Evolutionary conservation across 2,329 filamentous ascomycete species (phyloP).

Genomic region (Sporothrix phasma): DNA sequence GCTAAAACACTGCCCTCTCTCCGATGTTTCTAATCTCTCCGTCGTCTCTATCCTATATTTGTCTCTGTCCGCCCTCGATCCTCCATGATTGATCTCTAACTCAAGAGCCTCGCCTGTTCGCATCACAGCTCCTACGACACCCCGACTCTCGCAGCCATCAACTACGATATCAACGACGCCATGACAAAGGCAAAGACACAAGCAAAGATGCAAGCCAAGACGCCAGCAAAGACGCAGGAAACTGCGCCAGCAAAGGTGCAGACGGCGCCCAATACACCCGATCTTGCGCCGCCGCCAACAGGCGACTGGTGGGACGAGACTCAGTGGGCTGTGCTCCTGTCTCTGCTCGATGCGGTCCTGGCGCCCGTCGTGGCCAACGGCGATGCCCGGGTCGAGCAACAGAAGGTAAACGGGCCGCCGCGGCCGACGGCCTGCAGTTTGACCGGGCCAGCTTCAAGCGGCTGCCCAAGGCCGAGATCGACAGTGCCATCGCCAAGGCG

Average conservation of each 20-base stretch:
- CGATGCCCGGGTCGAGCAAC: background rate
- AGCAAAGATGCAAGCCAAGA: too few species aligned
- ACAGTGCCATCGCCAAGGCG: conserved; percentile 33
- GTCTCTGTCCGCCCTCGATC: background rate
- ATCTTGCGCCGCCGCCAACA: conserved; percentile 9
- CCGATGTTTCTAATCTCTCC: too few species aligned
- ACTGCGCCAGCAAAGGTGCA: background rate
- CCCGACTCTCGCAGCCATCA: background rate
- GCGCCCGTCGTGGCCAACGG: conserved; percentile 45
- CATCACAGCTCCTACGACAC: background rate
- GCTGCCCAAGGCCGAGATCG: conserved; percentile 41
- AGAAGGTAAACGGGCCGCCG: background rate
- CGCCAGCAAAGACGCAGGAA: background rate
- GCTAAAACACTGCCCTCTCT: background rate
- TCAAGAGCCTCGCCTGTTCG: background rate
- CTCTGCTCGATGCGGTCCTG: conserved; percentile 48
- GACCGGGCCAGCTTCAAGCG: conserved; percentile 34
- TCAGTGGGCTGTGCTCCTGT: conserved; percentile 46
- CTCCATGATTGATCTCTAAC: background rate
- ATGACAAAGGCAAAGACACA: background rate
- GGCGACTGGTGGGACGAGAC: conserved; percentile 34
- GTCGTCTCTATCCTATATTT: background rate
- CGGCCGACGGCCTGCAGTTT: conserved; percentile 7
- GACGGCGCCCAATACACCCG: background rate
- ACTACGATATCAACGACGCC: background rate